Evolutionary conservation across 306 rosid species (phyloP).

Genomic region (Malus asiatica): DNA sequence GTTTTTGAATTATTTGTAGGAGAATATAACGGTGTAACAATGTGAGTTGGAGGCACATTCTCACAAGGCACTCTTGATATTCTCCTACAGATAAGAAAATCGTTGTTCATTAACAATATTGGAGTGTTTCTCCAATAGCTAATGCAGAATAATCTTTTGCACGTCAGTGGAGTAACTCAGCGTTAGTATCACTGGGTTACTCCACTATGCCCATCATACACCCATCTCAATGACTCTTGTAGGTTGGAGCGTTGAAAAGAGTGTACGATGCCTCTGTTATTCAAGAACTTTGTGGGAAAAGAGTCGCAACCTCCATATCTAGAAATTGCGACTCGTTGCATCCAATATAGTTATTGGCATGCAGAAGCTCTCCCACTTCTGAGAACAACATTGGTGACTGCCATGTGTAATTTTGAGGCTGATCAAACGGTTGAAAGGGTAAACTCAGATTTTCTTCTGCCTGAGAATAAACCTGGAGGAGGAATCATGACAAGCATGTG

Average conservation of each 20-base stretch:
- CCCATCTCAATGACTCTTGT: background rate
- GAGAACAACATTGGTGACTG: background rate
- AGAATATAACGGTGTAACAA: background rate
- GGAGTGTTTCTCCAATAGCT: background rate
- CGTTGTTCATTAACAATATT: background rate
- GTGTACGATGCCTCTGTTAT: background rate
- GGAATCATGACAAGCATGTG: conserved; percentile 14
- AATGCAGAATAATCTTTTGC: background rate
- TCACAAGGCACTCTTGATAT: background rate
- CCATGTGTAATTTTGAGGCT: background rate
- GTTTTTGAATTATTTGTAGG: background rate
- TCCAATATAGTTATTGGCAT: conserved; percentile 11
- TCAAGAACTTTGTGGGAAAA: conserved; percentile 8
- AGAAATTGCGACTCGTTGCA: background rate
- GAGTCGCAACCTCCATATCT: conserved; percentile 4
- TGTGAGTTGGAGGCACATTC: background rate
- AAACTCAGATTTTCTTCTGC: background rate
- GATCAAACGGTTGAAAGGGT: background rate
- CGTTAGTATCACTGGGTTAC: background rate
- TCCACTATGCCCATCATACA: background rate
- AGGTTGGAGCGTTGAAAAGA: background rate
- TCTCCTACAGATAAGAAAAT: background rate
- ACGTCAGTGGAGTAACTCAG: background rate
- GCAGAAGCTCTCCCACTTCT: background rate
- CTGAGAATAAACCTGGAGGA: conserved; percentile 6